Percentiles rank a stretch among this genome's conserved stretches.
Conservation (phyloP, 2,329 filamentous ascomycete species). For the Penicillium polonicum region DNA sequence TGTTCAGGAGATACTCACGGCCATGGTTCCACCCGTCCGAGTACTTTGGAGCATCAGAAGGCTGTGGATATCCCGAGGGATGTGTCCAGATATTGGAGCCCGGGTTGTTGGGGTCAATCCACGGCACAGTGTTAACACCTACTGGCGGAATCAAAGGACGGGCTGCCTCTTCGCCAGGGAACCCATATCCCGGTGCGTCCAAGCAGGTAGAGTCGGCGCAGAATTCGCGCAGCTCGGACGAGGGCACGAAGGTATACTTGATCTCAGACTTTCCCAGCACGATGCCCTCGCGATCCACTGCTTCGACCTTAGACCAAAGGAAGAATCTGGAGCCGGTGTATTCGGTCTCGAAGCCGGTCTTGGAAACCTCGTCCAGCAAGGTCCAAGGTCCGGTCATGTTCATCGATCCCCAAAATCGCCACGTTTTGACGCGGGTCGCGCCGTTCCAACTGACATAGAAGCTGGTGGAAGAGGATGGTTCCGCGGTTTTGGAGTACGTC, state of each 20-base stretch:
- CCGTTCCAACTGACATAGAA: conserved; percentile 46
- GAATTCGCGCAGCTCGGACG: conserved; percentile 32
- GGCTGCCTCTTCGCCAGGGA: conserved; percentile 29
- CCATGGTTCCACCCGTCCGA: conserved; percentile 4
- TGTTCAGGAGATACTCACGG: conserved; percentile 9
- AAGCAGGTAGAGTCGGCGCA: conserved; percentile 32
- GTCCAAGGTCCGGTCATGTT: conserved; percentile 34
- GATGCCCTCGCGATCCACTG: conserved; percentile 33
- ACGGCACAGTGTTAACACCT: conserved; percentile 35
- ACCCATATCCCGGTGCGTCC: conserved; percentile 32
- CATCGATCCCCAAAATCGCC: conserved; percentile 37
- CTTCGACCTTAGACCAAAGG: conserved; percentile 38
- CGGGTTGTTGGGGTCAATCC: conserved; percentile 31
- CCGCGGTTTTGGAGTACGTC: conserved; percentile 35
- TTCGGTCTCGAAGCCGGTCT: conserved; percentile 42
- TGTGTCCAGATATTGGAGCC: conserved; percentile 21
- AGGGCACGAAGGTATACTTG: conserved; percentile 40
- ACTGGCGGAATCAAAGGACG: conserved; percentile 30
- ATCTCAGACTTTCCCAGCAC: conserved; percentile 35
- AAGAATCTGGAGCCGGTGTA: conserved; percentile 32
- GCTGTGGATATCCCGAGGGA: conserved; percentile 17
- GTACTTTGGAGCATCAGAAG: background rate
- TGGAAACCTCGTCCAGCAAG: conserved; percentile 30
- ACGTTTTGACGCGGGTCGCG: conserved; percentile 38
- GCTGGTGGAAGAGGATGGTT: conserved; percentile 28